Evolutionary conservation across 176 grass and related monocot species (phyloP).

Genomic region (Rhynchospora tenuis): DNA sequence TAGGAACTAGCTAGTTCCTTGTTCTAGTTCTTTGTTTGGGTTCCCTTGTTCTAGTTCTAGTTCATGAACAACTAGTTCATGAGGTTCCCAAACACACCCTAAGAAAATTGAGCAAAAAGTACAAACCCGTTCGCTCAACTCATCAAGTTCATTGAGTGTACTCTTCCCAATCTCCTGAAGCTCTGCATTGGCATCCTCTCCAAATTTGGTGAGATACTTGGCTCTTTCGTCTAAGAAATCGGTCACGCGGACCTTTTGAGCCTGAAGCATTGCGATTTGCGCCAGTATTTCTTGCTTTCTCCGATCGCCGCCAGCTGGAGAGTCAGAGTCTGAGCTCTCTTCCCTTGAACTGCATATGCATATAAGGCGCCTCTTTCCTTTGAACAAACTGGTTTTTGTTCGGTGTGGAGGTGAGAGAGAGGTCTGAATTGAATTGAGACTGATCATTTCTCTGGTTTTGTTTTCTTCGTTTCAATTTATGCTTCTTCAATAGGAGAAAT

Average conservation of each 20-base stretch:
- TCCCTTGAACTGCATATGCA: constrained; percentile 39
- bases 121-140: constrained; percentile 58
- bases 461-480: constrained; percentile 11
- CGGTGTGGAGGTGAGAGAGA: constrained; percentile 34
- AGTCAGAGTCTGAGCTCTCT: constrained; percentile 23
- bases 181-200: constrained; percentile 61
- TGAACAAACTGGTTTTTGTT: constrained; percentile 19
- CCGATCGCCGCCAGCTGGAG: constrained; percentile 43
- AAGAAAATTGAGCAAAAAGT: constrained; percentile 9
- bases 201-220: constrained; percentile 67
- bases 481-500: constrained; percentile 18
- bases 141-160: constrained; percentile 68
- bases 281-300: constrained; percentile 69
- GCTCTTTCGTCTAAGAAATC: constrained; percentile 71
- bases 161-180: constrained; percentile 78
- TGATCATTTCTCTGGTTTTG: constrained; percentile 47
- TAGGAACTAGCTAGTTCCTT: too few species aligned
- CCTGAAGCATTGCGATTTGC: constrained; percentile 68
- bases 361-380: constrained; percentile 30
- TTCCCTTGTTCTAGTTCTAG: too few species aligned
- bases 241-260: constrained; percentile 67
- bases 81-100: too few species aligned
- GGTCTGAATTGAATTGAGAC: constrained; percentile 44
- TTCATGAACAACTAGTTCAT: too few species aligned
- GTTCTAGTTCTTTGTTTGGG: too few species aligned